phyloP scores from a whole-genome alignment of 257 asterid species.

The Verbena officinalis region DNA sequence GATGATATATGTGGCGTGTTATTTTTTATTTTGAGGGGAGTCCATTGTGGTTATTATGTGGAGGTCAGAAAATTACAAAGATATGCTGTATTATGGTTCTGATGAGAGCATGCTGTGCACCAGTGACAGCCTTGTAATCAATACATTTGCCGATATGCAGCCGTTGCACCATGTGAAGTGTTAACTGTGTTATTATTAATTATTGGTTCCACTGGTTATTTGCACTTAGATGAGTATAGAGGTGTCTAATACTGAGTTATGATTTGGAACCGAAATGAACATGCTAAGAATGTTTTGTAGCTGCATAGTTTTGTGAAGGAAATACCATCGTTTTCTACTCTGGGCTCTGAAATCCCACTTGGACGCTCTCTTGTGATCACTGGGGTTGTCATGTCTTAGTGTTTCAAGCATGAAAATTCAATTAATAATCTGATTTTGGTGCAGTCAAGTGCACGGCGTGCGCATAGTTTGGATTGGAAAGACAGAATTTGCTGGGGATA shows the following conservation, averaged over 20 bases:
- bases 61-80: neutral
- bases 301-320: constrained; percentile 1
- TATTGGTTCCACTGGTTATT: constrained; percentile 3
- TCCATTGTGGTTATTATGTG: neutral
- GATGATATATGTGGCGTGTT: neutral
- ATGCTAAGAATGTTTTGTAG: neutral
- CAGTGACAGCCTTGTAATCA: neutral
- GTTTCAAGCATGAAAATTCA: constrained; percentile 41
- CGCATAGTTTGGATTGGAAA: constrained; percentile 58
- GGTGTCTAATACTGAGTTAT: neutral
- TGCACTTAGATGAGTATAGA: constrained; percentile 16
- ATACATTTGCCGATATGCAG: too few species aligned
- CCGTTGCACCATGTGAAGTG: constrained; percentile 1
- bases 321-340: constrained; percentile 5
- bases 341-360: constrained; percentile 11
- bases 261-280: constrained; percentile 7
- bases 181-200: neutral
- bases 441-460: constrained; percentile 71
- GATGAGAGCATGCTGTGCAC: constrained; percentile 13
- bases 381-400: constrained; percentile 18
- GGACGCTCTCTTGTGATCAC: constrained; percentile 4
- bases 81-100: neutral
- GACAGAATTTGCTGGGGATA: constrained; percentile 54
- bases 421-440: constrained; percentile 34
- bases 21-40: neutral